Evolutionary conservation across 2,329 filamentous ascomycete genomes (phyloP), one percentile per base, ranked within the genome.

Genomic region (Westerdykella aurantiaca): DNA sequence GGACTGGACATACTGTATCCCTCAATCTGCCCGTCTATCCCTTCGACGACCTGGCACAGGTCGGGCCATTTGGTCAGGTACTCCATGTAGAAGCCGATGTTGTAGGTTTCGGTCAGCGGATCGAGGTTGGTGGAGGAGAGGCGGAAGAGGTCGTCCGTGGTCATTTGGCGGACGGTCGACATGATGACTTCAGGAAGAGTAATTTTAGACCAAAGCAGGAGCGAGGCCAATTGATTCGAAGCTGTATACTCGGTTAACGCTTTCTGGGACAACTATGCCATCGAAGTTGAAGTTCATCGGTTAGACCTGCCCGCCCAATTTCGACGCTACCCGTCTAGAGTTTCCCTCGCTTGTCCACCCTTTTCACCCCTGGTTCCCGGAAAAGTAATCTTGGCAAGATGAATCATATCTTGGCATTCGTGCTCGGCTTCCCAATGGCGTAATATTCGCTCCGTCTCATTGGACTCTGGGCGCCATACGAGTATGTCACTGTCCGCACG

Each of bases 51-150:
- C 63, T 88, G 88, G 72, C 96, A 97, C 35, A 97, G 79, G 21
- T 89, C 85, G 1, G 93, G 93, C 93, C 93, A 98, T 75, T 87
- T 88, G 42, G 89, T 88, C 52, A 95, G 82, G 70, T 98, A 98
- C 61, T 94, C 87, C 47, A 96, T 80, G 72, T 98, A 98, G 74
- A 97, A 98, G 50, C 82, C 81, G 52, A 95, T 79, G 67, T 95
- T 89, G 73, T 97, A 98, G 44, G 94, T 97, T 72, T 98, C 93
- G n/a, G 93, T 97, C 49, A 96, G 77, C 34, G 88, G 88, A 64
- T 98, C 93, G 49, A 98, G 83, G 65, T 98, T 98, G 70, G 90
- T 95, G 53, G 89, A 83, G 55, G 94, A 95, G 69, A 97, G 85
- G 55, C 83, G 85, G 70, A 95, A 82, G 49, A 97, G 77, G 68